A percentile compares a stretch with the other conserved stretches of the same genome.
These are phyloP conservation scores for Lipomyces yamanashiensis DNA, from an alignment of 805 yeast species.

Conservation along the genomic window DNA sequence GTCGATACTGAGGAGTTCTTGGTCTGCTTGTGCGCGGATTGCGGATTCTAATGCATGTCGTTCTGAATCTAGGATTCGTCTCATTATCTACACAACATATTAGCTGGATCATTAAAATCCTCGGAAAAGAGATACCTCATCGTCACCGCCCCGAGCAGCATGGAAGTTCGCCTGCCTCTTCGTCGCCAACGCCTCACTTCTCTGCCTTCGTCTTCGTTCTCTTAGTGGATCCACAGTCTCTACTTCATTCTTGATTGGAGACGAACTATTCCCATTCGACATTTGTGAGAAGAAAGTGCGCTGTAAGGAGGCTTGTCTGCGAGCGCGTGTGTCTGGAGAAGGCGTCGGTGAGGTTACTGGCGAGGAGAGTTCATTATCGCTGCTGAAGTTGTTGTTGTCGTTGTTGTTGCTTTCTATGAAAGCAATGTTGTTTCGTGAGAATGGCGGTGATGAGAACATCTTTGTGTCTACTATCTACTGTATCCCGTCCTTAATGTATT, in stretches of 20 bases:
- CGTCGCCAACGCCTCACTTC: slow-evolving; percentile 7
- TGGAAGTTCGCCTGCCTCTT: slow-evolving; percentile 19
- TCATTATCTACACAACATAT: neutral
- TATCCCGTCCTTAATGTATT: too few species aligned
- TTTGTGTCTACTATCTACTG: too few species aligned
- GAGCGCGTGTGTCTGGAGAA: neutral
- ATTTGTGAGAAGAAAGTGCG: slow-evolving; percentile 22
- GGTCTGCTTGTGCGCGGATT: slow-evolving; percentile 9
- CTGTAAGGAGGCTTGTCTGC: slow-evolving; percentile 14
- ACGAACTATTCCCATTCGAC: neutral
- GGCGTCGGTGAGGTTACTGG: neutral
- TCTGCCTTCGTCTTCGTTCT: slow-evolving; percentile 16
- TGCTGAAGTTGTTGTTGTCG: too few species aligned
- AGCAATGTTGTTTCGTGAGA: neutral
- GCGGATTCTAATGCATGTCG: neutral
- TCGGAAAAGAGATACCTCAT: slow-evolving; percentile 15
- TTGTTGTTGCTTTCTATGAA: neutral
- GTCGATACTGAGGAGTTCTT: slow-evolving; percentile 2
- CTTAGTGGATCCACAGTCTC: slow-evolving; percentile 19
- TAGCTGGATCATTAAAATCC: neutral
- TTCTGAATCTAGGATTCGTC: slow-evolving; percentile 1
- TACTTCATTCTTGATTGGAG: neutral
- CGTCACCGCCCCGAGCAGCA: slow-evolving; percentile 33
- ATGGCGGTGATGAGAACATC: slow-evolving; percentile 4
- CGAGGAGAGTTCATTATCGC: neutral